Evolutionary conservation across 371 early-diverging fungal genomes (phyloP).

Genomic region (Mortierella sp.): DNA sequence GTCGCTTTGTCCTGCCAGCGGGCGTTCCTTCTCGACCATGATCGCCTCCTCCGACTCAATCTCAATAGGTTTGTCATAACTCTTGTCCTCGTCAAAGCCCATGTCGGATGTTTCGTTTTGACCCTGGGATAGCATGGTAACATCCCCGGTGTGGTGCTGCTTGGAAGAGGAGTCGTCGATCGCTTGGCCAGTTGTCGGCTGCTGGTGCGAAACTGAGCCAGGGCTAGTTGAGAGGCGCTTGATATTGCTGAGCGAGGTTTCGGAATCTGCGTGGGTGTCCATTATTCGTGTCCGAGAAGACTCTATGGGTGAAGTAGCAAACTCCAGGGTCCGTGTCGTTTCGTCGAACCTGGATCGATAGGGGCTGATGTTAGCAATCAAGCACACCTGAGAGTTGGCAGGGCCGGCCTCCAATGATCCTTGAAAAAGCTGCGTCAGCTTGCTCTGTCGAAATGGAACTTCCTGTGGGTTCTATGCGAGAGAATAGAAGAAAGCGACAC

Average conservation of each 20-base stretch:
- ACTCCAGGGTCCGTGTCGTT: conserved; percentile 74
- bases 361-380: conserved; percentile 82
- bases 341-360: conserved; percentile 75
- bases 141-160: neutral
- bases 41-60: neutral
- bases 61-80: neutral
- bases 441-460: conserved; percentile 81
- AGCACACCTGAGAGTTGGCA: conserved; percentile 71
- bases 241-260: neutral
- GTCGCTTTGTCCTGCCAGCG: no score
- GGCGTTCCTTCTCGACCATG: neutral
- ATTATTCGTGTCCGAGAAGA: conserved; percentile 51
- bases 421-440: conserved; percentile 79
- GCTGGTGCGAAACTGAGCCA: neutral
- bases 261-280: neutral
- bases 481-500: neutral
- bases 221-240: neutral
- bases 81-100: neutral
- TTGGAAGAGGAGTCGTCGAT: neutral
- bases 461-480: conserved; percentile 60
- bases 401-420: conserved; percentile 69
- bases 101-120: neutral
- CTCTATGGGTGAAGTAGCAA: conserved; percentile 77
- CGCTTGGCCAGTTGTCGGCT: neutral
- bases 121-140: neutral